These are phyloP conservation scores for Neurospora tetrasperma DNA, from an alignment of 495 filamentous ascomycete genomes.

Conservation along the genomic window DNA sequence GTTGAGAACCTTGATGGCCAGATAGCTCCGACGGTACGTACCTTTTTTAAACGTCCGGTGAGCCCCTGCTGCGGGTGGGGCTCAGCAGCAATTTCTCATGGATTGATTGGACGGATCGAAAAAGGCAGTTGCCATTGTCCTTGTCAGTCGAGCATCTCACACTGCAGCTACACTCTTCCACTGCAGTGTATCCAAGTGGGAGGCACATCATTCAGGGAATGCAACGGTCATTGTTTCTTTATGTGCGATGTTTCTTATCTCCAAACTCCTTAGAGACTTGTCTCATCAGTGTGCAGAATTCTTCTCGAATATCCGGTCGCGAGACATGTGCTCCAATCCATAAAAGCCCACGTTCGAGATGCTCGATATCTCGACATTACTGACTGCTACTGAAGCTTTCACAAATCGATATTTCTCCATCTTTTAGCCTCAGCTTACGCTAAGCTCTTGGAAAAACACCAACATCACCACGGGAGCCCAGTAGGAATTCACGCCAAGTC, in stretches of 20 bases:
- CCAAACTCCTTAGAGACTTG: not conserved
- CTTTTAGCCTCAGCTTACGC: not conserved
- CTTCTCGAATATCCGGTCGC: not conserved
- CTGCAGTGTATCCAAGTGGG: not conserved
- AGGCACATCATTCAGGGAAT: not conserved
- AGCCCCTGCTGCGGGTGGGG: not conserved
- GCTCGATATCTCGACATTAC: not conserved
- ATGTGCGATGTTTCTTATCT: not conserved
- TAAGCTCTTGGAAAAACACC: not conserved
- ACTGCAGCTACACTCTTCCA: not conserved
- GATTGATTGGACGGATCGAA: not conserved
- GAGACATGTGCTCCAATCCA: not conserved
- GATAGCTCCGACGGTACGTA: not conserved
- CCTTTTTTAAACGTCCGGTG: not conserved
- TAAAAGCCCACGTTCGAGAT: not conserved
- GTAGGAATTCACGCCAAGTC: not conserved
- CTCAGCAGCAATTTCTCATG: not conserved
- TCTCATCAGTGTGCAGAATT: not conserved
- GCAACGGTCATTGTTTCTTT: not conserved
- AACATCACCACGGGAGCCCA: not conserved
- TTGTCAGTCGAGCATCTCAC: not conserved
- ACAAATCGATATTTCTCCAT: not conserved
- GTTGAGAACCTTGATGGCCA: conserved; percentile 1
- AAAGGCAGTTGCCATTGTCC: not conserved
- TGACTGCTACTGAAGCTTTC: not conserved